These are phyloP conservation scores for Priceomyces fermenticarens DNA, from an alignment of 805 yeast genomes.

Conservation along the genomic window DNA sequence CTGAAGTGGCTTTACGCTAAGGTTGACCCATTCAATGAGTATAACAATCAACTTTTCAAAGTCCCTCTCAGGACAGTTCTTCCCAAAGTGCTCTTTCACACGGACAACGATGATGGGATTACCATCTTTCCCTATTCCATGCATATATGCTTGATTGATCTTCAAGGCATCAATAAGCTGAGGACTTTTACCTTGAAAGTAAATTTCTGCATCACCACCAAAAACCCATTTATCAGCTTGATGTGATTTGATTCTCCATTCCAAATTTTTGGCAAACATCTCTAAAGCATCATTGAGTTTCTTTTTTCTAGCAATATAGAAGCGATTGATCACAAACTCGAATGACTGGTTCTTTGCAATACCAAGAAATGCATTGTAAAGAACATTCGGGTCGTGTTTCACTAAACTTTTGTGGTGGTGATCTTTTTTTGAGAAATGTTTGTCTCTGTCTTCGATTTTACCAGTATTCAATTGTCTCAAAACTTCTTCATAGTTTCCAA, in stretches of 20 bases:
- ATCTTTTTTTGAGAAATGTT: constrained; percentile 2
- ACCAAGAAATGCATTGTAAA: background rate
- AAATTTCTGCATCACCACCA: constrained; percentile 63
- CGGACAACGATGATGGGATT: constrained; percentile 15
- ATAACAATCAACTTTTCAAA: constrained; percentile 63
- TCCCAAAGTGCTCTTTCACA: constrained; percentile 19
- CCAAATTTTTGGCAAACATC: constrained; percentile 12
- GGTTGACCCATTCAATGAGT: constrained; percentile 71
- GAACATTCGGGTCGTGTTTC: constrained; percentile 2
- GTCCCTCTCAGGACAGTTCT: constrained; percentile 21
- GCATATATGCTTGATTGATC: constrained; percentile 62
- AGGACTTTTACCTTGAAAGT: constrained; percentile 27
- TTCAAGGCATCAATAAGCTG: constrained; percentile 54
- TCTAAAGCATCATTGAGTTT: constrained; percentile 58
- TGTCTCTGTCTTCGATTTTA: background rate
- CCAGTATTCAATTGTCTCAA: background rate
- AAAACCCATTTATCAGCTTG: constrained; percentile 55
- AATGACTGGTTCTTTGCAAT: constrained; percentile 64
- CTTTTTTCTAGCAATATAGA: constrained; percentile 80
- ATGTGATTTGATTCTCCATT: constrained; percentile 62
- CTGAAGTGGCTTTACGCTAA: constrained; percentile 45
- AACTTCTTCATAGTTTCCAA: background rate
- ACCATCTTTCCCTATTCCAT: constrained; percentile 61
- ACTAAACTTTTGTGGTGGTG: constrained; percentile 1
- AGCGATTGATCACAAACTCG: constrained; percentile 69